Evolutionary conservation across 2,329 filamentous ascomycete genomes (phyloP), one percentile per base, ranked within the genome.

Genomic region (Coniochaeta sp.): DNA sequence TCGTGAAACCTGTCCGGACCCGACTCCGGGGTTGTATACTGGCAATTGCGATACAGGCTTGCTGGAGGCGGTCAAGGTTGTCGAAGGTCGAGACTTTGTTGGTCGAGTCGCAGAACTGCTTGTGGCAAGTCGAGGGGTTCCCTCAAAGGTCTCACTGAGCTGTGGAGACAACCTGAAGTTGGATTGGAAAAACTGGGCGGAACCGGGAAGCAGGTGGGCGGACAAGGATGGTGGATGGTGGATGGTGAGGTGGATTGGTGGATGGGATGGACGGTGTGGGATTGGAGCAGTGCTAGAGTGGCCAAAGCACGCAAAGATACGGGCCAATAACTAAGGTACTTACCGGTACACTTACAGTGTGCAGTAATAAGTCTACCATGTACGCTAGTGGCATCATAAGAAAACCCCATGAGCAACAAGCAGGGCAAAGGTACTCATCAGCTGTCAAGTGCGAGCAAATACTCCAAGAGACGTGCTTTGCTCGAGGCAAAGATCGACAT

Each of bases 91-190:
- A 52, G 24, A 52, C 47, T 52, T 31, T 52, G 3, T 26, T 28
- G 24, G 47, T 1, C 31, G 47, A 52, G 24, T 52, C 12, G 14
- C 24, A 17, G 24, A 52, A 52, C 22, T 16, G n/a, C n/a, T n/a
- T n/a, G 47, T 52, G 47, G 47, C 47, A 52, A 52, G 47, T 31
- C 47, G 47, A 52, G 47, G 47, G 47, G 47, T 52, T 52, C 47
- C 28, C 28, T 52, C 47, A 52, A n/a, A 52, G 47, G 47, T 52
- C 47, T 52, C 47, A 52, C 47, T 31, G 43, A 31, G 2, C 47
- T 12, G 47, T 52, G 47, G 47, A 52, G 43, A 47, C 16, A 9
- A 26, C n/a, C n/a, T n/a, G n/a, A n/a, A n/a, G 24, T 52, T 26
- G 47, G 47, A 52, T 52, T 52, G 47, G 26, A 31, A 52, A 52